Evolutionary conservation across 805 yeast species (phyloP), one percentile per base, ranked within the genome.

Genomic region (Yarrowia bubula): DNA sequence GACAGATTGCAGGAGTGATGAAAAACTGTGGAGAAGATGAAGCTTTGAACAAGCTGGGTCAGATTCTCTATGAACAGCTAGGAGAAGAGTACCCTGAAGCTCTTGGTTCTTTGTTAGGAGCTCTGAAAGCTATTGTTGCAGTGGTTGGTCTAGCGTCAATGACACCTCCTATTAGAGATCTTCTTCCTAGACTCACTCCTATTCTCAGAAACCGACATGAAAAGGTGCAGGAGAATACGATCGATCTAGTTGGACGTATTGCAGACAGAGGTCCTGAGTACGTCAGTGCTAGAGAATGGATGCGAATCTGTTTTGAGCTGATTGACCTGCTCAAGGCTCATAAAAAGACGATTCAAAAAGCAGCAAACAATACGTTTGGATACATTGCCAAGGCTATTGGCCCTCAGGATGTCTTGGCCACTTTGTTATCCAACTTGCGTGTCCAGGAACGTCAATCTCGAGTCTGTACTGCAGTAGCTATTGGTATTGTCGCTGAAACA

Each of bases 1-100:
- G 86, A 0, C 79, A 82, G 22, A 76, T 91, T 22, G 87, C 92
- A 0, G 86, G 88, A 0, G 87, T 84, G 1, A 79, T 93, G 53
- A 83, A 83, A 69, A 72, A 78, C 11, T 89, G 96, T 73, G 83
- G 81, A 8, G 88, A 89, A 71, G 82, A 81, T 39, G 86, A 81
- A 11, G 75, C 89, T 63, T 72, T 93, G 67, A 81, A 81, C 65
- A 88, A 88, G 70, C 77, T 93, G 64, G 86, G 92, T 5, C 82
- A 89, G 22, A 86, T 92, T 14, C 77, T 95, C 38, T 91, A 88
- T 74, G 99, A 95, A 74, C 88, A 95, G 13, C 79, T 95, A 9
- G 99, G 99, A 17, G 99, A 95, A 73, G 93, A 88, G 6, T 91
- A 86, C 69, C 99, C 99, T 0, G 97, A 92, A 62, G 98, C 92